A percentile compares a stretch with the other conserved stretches of the same genome.
Conservation (phyloP, 805 yeast species). For the Metschnikowia lochheadii region DNA sequence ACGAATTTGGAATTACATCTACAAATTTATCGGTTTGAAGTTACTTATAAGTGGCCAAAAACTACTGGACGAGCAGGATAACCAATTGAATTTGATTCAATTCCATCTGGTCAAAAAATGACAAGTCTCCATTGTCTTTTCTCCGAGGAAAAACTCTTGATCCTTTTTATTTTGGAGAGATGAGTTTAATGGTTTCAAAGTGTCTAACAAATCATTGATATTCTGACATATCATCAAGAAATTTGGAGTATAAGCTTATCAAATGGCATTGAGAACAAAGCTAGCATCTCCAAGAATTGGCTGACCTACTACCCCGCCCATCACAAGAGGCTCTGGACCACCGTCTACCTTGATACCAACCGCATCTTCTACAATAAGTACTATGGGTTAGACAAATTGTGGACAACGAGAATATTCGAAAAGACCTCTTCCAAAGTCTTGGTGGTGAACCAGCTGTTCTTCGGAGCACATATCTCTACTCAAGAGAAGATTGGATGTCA, state of each 20-base stretch:
- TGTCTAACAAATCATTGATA: too few species aligned
- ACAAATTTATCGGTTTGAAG: not conserved
- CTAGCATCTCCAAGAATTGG: constrained; percentile 53
- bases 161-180: too few species aligned
- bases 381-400: constrained; percentile 33
- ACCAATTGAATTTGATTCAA: too few species aligned
- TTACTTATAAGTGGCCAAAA: too few species aligned
- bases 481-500: constrained; percentile 22
- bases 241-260: constrained; percentile 72
- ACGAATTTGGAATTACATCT: not conserved
- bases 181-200: too few species aligned
- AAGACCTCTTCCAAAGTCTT: constrained; percentile 21
- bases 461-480: constrained; percentile 20
- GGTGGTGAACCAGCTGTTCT: constrained; percentile 18
- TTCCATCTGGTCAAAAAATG: too few species aligned
- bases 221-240: constrained; percentile 50
- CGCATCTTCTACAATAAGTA: constrained; percentile 64
- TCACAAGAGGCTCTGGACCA: constrained; percentile 12
- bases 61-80: too few species aligned
- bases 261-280: constrained; percentile 67
- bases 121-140: too few species aligned
- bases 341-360: constrained; percentile 30
- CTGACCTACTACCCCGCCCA: constrained; percentile 40
- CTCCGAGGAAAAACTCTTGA: too few species aligned
- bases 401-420: constrained; percentile 18